Base-by-base conservation (phyloP, 352 stramenopile genomes). In the Phytophthora quininea region DNA sequence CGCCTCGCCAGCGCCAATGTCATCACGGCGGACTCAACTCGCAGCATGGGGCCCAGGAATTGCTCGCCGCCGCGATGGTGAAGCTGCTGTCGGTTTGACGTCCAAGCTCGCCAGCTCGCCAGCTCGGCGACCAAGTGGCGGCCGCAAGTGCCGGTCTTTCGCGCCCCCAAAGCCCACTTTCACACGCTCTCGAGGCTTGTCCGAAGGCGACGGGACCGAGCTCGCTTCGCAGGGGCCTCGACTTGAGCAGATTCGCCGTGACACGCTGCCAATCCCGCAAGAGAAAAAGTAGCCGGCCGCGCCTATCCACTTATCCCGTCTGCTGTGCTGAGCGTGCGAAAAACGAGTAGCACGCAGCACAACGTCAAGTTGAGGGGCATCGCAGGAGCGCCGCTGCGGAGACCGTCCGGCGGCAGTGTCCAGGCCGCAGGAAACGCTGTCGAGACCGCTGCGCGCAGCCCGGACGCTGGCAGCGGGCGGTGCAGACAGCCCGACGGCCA, bases 1-100 rank as follows among this genome's bases (percentile, higher is more conserved):
- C 12, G 10, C 43, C 6, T 8, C 10, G 15, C 15, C 15, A 27
- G 2, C 3, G 15, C 4, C 43, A 49, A 49, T 49, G 15, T 27
- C 43, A 49, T 49, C 43, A 49, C 19, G 19, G 19, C 15, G 43
- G 29, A 8, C 43, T 49, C 43, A 49, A 49, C 43, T 49, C 43
- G 43, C 14, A 49, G 43, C 43, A 49, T 49, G 2, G 24, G 19
- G 43, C 43, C 12, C 29, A 11, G 48, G 70, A 77, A 71, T 77
- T 74, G 70, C 70, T 65, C 65, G 68, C 68, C 61, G 48, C n/a
- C 31, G 38, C 54, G 70, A 77, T 77, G 65, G 70, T 77, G 69
- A 76, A 64, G 19, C 19, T 24, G 19, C 19, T 24, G 19, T 24
- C 19, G 19, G 19, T 24, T 24, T 24, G 19, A 24, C 19, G 19